Conservation (phyloP, 2,329 filamentous ascomycete species). For the Bertia moriformis region DNA sequence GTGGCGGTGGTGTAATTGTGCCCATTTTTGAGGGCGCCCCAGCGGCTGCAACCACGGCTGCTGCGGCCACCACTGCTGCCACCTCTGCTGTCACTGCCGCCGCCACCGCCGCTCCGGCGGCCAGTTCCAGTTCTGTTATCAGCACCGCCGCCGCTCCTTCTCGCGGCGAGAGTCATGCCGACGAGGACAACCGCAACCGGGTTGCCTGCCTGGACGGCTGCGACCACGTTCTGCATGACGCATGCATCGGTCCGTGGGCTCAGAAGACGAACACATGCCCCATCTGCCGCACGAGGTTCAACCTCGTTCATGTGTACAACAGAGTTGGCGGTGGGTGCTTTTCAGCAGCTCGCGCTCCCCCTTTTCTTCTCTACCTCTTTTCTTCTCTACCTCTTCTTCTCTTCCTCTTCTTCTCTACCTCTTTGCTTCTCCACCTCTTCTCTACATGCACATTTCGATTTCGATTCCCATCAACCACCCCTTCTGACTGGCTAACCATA, state of each 20-base stretch:
- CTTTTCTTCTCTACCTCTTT: slow-evolving; percentile 4
- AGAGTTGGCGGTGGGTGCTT: slow-evolving; percentile 60
- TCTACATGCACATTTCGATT: slow-evolving; percentile 2
- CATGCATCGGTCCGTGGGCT: slow-evolving; percentile 85
- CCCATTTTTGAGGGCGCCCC: background rate
- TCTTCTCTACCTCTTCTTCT: no score
- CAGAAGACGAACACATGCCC: slow-evolving; percentile 95
- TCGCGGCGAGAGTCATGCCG: no score
- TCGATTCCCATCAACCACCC: background rate
- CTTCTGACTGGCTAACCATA: slow-evolving; percentile 7
- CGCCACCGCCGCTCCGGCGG: slow-evolving; percentile 12
- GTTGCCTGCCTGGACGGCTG: slow-evolving; percentile 59
- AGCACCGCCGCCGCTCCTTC: slow-evolving; percentile 8
- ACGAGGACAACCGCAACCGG: slow-evolving; percentile 19
- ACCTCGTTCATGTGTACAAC: slow-evolving; percentile 73
- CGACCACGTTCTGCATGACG: slow-evolving; percentile 82
- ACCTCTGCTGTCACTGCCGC: no score
- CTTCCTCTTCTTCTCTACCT: no score
- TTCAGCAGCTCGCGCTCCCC: no score
- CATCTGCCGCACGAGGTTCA: slow-evolving; percentile 85
- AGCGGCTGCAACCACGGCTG: slow-evolving; percentile 2
- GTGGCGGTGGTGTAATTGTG: background rate
- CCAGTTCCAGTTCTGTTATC: slow-evolving; percentile 7
- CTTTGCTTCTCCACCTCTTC: no score
- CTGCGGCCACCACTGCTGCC: slow-evolving; percentile 7